A percentile compares a stretch with the other conserved stretches of the same genome.
Evolutionary conservation across 768 basidiomycete genomes (phyloP).

Genomic region (Trametes cubensis): DNA sequence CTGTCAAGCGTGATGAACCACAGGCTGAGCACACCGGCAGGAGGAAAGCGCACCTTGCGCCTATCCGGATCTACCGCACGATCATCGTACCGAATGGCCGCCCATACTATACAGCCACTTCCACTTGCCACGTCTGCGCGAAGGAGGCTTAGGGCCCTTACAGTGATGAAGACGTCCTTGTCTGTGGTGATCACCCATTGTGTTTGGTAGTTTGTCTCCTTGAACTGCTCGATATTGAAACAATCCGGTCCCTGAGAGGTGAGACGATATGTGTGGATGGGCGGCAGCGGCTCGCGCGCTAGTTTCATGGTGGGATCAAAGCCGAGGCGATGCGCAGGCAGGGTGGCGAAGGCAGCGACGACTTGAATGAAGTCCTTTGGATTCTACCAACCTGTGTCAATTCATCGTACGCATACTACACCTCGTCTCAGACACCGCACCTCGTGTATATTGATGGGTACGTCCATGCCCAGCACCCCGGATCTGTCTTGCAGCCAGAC

Average conservation of each 20-base stretch:
- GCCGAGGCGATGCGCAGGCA: background rate
- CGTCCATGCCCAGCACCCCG: background rate
- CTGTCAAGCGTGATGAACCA: background rate
- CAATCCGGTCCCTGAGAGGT: background rate
- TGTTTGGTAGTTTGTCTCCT: background rate
- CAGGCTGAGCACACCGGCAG: background rate
- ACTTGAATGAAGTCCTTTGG: background rate
- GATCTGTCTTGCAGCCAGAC: slow-evolving; percentile 3
- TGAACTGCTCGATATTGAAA: background rate
- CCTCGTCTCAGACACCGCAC: background rate
- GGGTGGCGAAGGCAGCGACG: background rate
- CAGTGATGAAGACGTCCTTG: background rate
- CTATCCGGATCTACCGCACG: background rate
- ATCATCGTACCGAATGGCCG: background rate
- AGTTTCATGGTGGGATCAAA: background rate
- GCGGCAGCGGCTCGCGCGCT: background rate
- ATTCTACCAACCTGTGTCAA: background rate
- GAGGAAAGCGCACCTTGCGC: background rate
- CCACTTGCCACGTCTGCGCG: background rate
- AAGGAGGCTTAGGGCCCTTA: background rate
- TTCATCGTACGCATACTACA: background rate
- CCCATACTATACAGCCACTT: background rate
- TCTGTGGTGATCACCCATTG: background rate
- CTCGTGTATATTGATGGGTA: background rate
- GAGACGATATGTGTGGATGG: background rate